These are phyloP conservation scores for Phanerochaete sordida DNA, from an alignment of 768 basidiomycete species.

Conservation along the genomic window DNA sequence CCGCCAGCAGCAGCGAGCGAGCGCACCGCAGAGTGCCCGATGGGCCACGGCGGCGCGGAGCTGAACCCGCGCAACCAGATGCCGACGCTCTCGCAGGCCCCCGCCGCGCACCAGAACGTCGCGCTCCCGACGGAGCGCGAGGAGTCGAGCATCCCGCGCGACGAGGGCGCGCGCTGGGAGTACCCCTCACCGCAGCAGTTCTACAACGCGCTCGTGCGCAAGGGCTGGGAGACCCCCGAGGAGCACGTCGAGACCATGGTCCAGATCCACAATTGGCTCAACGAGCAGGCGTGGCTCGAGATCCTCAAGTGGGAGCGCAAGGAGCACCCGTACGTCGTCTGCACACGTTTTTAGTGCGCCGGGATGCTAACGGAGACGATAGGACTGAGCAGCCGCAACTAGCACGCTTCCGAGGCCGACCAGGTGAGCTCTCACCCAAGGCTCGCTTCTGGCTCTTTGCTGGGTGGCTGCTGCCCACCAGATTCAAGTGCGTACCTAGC, in stretches of 20 bases:
- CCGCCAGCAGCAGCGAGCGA: conserved; percentile 9
- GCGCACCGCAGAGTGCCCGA: conserved; percentile 52
- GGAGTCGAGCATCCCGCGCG: conserved; percentile 83
- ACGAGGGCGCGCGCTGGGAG: conserved; percentile 67
- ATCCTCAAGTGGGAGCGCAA: conserved; percentile 90
- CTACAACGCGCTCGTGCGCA: conserved; percentile 93
- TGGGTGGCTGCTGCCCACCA: conserved; percentile 84
- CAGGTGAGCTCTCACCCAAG: conserved; percentile 93
- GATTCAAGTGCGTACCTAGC: conserved; percentile 70
- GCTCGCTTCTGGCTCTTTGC: conserved; percentile 84
- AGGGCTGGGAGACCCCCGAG: conserved; percentile 97
- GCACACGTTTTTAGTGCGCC: neutral
- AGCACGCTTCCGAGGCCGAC: conserved; percentile 82
- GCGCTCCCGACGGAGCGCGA: conserved; percentile 72
- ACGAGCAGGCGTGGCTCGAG: conserved; percentile 95
- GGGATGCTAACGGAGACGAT: conserved; percentile 2
- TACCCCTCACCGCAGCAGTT: conserved; percentile 98
- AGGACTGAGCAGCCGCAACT: conserved; percentile 73
- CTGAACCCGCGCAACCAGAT: conserved; percentile 84
- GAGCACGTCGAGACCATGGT: conserved; percentile 97
- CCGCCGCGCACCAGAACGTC: conserved; percentile 50
- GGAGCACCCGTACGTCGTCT: conserved; percentile 48
- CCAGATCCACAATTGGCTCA: conserved; percentile 96
- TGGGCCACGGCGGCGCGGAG: conserved; percentile 43
- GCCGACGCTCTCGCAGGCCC: conserved; percentile 74